A percentile compares a stretch with the other conserved stretches of the same genome.
These are phyloP conservation scores for Plasmodium billcollinsi DNA, from an alignment of 169 alveolate genomes.

Conservation along the genomic window DNA sequence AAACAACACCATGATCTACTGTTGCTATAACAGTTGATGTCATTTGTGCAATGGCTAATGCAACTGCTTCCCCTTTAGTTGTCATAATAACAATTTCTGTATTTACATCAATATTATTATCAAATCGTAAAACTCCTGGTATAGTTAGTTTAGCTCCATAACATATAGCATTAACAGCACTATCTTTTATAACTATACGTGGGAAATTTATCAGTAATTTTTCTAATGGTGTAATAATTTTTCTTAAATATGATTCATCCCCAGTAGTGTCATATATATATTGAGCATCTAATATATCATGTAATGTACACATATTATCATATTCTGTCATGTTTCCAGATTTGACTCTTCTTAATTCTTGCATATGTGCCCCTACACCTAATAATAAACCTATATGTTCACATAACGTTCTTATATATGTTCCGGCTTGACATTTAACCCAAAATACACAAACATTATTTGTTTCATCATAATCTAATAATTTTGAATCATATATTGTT, in stretches of 20 bases:
- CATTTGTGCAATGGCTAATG: constrained; percentile 99
- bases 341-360: constrained; percentile 99
- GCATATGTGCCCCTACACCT: constrained; percentile 99
- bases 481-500: constrained; percentile 97
- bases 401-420: constrained; percentile 99
- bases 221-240: constrained; percentile 98
- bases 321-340: constrained; percentile 98
- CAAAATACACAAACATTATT: constrained; percentile 97
- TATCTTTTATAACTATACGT: constrained; percentile 99
- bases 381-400: constrained; percentile 98
- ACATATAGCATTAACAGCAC: constrained; percentile 99
- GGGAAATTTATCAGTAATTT: constrained; percentile 95
- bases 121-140: constrained; percentile 99
- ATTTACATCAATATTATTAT: constrained; percentile 96
- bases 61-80: constrained; percentile 99
- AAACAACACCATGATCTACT: constrained; percentile 99
- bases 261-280: constrained; percentile 93
- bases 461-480: constrained; percentile 97
- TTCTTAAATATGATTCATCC: constrained; percentile 97
- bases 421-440: constrained; percentile 99
- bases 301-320: constrained; percentile 98
- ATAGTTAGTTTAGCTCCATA: constrained; percentile 99
- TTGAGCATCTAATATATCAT: constrained; percentile 99
- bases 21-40: constrained; percentile 99
- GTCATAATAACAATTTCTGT: constrained; percentile 98